These are phyloP conservation scores for Fraxinus cuspidata DNA, from an alignment of 257 asterid species.

Conservation along the genomic window DNA sequence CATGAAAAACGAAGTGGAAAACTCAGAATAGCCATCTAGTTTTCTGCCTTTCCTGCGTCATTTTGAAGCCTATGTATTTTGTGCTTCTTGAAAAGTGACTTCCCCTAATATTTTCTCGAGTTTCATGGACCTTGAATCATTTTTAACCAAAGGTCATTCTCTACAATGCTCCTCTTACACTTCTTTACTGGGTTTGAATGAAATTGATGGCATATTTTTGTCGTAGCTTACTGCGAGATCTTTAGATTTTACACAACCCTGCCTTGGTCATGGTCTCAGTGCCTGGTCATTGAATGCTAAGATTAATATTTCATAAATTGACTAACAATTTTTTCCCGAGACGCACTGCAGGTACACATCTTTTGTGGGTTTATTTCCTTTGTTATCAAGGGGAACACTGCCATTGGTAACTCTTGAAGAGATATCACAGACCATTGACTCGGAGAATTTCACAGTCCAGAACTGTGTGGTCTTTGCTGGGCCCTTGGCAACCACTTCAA, in stretches of 20 bases:
- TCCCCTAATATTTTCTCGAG: background rate
- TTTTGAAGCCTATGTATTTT: background rate
- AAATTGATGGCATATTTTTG: background rate
- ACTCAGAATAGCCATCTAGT: background rate
- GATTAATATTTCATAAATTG: background rate
- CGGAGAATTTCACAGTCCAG: constrained; percentile 67
- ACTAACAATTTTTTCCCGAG: background rate
- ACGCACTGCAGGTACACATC: constrained; percentile 70
- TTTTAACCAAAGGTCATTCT: background rate
- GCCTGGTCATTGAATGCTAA: background rate
- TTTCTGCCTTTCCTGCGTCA: background rate
- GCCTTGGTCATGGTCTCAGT: background rate
- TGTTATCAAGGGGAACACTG: constrained; percentile 65
- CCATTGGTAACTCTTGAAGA: constrained; percentile 77
- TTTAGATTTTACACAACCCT: background rate
- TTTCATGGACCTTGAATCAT: background rate
- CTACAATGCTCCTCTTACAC: background rate
- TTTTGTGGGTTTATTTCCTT: constrained; percentile 73
- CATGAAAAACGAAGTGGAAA: background rate
- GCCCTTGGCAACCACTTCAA: constrained; percentile 73
- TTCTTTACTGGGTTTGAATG: background rate
- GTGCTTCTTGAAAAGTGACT: background rate
- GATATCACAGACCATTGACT: constrained; percentile 87
- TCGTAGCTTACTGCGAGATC: background rate
- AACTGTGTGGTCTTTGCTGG: constrained; percentile 77